These are phyloP conservation scores for Botrytis elliptica DNA, from an alignment of 2,329 filamentous ascomycete genomes.

Conservation along the genomic window DNA sequence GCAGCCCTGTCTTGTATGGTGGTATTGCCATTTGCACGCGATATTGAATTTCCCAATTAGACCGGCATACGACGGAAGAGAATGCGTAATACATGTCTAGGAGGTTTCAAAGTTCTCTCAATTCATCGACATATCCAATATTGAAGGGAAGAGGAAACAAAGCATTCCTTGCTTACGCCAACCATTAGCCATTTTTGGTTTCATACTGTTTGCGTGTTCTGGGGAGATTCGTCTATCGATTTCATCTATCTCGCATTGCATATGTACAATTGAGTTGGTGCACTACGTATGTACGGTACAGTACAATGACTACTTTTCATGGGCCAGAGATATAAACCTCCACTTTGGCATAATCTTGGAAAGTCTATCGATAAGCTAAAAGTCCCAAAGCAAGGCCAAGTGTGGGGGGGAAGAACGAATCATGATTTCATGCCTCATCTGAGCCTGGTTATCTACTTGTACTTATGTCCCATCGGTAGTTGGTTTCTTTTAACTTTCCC, in stretches of 20 bases:
- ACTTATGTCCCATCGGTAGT: not conserved
- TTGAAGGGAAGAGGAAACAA: slow-evolving; percentile 1
- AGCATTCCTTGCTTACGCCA: slow-evolving; percentile 13
- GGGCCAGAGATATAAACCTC: not conserved
- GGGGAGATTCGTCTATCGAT: slow-evolving; percentile 10
- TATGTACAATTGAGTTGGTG: slow-evolving; percentile 10
- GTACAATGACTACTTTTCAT: not conserved
- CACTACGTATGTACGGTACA: not conserved
- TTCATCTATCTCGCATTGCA: slow-evolving; percentile 9
- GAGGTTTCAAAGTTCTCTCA: not conserved
- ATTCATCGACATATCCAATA: not conserved
- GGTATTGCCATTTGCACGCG: not conserved
- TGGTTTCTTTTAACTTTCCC: not conserved
- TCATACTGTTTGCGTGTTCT: slow-evolving; percentile 14
- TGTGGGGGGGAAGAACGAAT: not conserved
- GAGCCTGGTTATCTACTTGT: not conserved
- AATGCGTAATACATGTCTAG: not conserved
- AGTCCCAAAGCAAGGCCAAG: not conserved
- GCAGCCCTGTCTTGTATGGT: not conserved
- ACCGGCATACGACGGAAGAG: not conserved
- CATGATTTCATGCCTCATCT: not conserved
- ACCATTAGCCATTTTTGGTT: not conserved
- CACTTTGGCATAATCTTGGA: not conserved
- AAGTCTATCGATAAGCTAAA: not conserved
- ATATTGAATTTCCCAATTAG: not conserved